Conservation (phyloP, 2,329 filamentous ascomycete genomes). For the Penicillium sp. region DNA sequence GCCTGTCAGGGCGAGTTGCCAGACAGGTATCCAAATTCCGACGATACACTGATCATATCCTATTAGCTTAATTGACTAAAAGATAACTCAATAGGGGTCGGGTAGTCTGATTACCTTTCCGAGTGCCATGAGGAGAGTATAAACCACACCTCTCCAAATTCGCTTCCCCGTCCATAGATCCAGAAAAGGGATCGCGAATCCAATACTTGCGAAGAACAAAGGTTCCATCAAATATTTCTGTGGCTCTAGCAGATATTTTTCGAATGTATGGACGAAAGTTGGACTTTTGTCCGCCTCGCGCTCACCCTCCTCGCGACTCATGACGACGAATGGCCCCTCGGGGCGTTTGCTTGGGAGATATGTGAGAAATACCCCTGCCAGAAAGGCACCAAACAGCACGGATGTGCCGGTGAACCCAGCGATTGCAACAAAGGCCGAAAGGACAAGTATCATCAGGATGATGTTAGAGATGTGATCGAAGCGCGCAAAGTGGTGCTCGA, state of each 20-base stretch:
- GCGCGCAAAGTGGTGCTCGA: constrained; percentile 34
- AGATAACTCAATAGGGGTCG: too few relatives aligned
- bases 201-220: constrained; percentile 33
- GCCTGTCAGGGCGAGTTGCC: constrained; percentile 11
- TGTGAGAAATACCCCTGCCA: constrained; percentile 37
- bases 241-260: constrained; percentile 36
- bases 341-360: constrained; percentile 38
- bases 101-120: constrained; percentile 24
- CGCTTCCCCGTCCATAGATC: constrained; percentile 33
- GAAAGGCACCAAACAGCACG: constrained; percentile 39
- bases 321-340: constrained; percentile 36
- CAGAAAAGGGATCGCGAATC: constrained; percentile 34
- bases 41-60: constrained; percentile 24
- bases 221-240: constrained; percentile 36
- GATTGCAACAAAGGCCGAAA: constrained; percentile 34
- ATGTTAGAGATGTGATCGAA: constrained; percentile 37
- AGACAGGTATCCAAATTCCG: constrained; percentile 28
- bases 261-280: constrained; percentile 41
- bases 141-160: constrained; percentile 33
- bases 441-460: constrained; percentile 35
- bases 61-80: not conserved
- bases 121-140: constrained; percentile 30
- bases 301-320: constrained; percentile 36
- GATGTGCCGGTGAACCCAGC: constrained; percentile 40
- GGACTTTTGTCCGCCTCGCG: constrained; percentile 33